These are phyloP conservation scores for Neurospora pannonica DNA, from an alignment of 495 filamentous ascomycete genomes.

Conservation along the genomic window DNA sequence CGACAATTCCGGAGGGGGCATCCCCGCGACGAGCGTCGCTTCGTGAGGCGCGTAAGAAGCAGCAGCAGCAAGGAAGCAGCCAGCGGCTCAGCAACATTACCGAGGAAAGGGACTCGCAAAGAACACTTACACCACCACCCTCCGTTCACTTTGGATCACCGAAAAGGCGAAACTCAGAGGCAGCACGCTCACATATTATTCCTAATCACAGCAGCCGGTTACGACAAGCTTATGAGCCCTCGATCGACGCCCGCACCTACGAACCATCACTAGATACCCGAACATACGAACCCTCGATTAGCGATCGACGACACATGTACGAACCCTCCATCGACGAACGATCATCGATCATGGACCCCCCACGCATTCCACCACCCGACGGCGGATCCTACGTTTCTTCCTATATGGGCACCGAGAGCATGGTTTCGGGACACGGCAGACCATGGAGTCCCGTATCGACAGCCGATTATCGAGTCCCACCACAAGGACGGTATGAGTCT, in stretches of 20 bases:
- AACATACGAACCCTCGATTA: conserved; percentile 30
- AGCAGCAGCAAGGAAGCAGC: not conserved
- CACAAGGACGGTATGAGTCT: conserved; percentile 58
- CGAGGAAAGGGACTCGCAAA: not conserved
- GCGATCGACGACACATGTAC: conserved; percentile 1
- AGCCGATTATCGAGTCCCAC: not conserved
- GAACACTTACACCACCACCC: not conserved
- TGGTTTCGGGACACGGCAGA: not conserved
- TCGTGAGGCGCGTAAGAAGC: conserved; percentile 17
- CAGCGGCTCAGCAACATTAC: not conserved
- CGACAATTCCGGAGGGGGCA: conserved; percentile 35
- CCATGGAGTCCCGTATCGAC: not conserved
- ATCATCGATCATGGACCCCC: conserved; percentile 32
- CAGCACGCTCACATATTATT: not conserved
- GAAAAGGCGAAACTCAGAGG: conserved; percentile 11
- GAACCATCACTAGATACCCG: conserved; percentile 4
- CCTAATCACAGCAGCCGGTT: conserved; percentile 19
- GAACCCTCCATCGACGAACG: conserved; percentile 5
- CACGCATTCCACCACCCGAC: conserved; percentile 33
- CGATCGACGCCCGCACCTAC: conserved; percentile 29
- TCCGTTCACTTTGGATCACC: conserved; percentile 25
- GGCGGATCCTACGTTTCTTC: conserved; percentile 36
- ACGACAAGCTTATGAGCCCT: conserved; percentile 39
- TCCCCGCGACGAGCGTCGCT: conserved; percentile 32
- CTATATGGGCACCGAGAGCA: conserved; percentile 20